Evolutionary conservation across 1,284 basidiomycete species (phyloP).

Genomic region (Naganishia sp.): DNA sequence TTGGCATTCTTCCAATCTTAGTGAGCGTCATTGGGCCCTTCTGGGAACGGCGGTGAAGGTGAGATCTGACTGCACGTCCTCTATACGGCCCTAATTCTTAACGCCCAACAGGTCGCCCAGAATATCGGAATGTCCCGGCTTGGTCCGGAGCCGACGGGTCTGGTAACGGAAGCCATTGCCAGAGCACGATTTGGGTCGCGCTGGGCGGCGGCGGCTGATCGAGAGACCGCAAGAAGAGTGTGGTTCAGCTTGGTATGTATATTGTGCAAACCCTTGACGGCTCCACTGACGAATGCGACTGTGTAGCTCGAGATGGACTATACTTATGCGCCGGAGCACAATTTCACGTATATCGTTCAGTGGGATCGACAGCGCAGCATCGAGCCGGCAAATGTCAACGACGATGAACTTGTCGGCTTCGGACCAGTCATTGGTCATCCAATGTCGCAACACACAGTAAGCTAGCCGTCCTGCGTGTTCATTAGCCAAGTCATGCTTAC

Average conservation of each 20-base stretch:
- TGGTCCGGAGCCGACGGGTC: slow-evolving; percentile 12
- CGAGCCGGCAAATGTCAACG: slow-evolving; percentile 26
- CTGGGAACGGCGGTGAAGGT: slow-evolving; percentile 23
- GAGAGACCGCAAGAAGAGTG: slow-evolving; percentile 20
- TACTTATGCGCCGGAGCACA: slow-evolving; percentile 22
- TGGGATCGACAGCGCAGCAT: slow-evolving; percentile 17
- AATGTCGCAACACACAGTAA: slow-evolving; percentile 16
- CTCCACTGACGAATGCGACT: background rate
- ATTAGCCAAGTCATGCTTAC: too few species aligned
- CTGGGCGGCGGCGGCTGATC: slow-evolving; percentile 10
- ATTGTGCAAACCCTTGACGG: background rate
- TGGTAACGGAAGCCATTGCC: slow-evolving; percentile 1
- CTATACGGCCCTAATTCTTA: background rate
- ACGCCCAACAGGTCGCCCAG: slow-evolving; percentile 10
- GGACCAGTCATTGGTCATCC: slow-evolving; percentile 19
- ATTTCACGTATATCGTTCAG: slow-evolving; percentile 22
- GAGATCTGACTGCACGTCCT: background rate
- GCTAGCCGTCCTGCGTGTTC: background rate
- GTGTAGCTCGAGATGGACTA: slow-evolving; percentile 24
- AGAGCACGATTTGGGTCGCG: slow-evolving; percentile 13
- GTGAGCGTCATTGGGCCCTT: slow-evolving; percentile 26
- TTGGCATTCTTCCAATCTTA: slow-evolving; percentile 8
- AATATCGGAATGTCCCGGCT: slow-evolving; percentile 29
- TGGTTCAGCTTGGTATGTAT: slow-evolving; percentile 26
- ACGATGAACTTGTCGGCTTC: slow-evolving; percentile 19